Percentiles rank a stretch among this genome's conserved stretches.
Conservation (phyloP, 805 yeast genomes). For the Pichia occidentalis region DNA sequence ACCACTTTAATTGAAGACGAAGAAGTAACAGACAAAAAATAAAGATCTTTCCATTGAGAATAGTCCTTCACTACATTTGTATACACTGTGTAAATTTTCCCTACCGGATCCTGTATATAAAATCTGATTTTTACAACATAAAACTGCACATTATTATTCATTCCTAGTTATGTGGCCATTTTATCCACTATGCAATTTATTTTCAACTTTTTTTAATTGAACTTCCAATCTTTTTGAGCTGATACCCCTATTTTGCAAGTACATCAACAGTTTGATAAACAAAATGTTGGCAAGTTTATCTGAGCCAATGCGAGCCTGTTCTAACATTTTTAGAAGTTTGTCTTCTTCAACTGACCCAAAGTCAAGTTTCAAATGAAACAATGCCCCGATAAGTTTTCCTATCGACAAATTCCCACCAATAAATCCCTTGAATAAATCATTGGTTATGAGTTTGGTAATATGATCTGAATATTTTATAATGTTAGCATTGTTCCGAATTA, state of each 20-base stretch:
- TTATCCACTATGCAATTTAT: too few relatives aligned
- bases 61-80: too few relatives aligned
- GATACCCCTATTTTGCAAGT: slow-evolving; percentile 2
- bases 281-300: background rate
- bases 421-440: slow-evolving; percentile 13
- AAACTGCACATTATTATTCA: too few relatives aligned
- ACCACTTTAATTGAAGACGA: slow-evolving; percentile 18
- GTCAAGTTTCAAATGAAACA: slow-evolving; percentile 5
- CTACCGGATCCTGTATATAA: too few relatives aligned
- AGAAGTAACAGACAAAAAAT: background rate
- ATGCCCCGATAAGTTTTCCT: slow-evolving; percentile 7
- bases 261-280: slow-evolving; percentile 2
- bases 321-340: slow-evolving; percentile 1
- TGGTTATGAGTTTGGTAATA: slow-evolving; percentile 2
- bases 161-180: too few relatives aligned
- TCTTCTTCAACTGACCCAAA: slow-evolving; percentile 6
- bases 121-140: too few relatives aligned
- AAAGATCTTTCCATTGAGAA: too few relatives aligned
- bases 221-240: too few relatives aligned
- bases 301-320: background rate
- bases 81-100: too few relatives aligned
- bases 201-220: too few relatives aligned
- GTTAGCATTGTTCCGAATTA: background rate
- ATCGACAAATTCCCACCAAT: slow-evolving; percentile 6
- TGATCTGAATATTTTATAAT: slow-evolving; percentile 4